Conservation (phyloP, 768 basidiomycete genomes). For the Lactarius deliciosus region DNA sequence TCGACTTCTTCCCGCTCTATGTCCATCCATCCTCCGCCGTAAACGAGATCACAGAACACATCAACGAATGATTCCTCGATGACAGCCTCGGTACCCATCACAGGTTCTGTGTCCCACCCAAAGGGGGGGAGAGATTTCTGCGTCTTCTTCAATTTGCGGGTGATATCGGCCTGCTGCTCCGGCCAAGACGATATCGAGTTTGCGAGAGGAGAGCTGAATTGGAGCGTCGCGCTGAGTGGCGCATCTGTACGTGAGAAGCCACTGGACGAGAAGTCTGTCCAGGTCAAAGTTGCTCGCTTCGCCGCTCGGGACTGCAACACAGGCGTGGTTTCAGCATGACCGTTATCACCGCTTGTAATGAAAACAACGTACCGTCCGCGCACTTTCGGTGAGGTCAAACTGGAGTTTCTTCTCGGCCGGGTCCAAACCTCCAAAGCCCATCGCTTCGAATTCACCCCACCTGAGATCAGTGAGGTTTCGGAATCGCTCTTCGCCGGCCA, state of each 20-base stretch:
- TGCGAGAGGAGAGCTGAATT: slow-evolving; percentile 62
- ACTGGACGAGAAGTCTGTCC: slow-evolving; percentile 83
- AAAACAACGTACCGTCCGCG: slow-evolving; percentile 57
- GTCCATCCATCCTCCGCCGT: slow-evolving; percentile 86
- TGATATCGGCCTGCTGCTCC: slow-evolving; percentile 65
- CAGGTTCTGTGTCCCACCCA: slow-evolving; percentile 89
- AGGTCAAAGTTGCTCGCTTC: slow-evolving; percentile 83
- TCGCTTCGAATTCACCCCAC: slow-evolving; percentile 89
- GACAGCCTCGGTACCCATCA: slow-evolving; percentile 72
- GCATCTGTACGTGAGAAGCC: slow-evolving; percentile 82
- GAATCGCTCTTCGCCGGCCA: slow-evolving; percentile 65
- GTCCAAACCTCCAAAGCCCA: slow-evolving; percentile 67
- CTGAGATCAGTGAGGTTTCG: slow-evolving; percentile 79
- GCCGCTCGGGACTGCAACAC: slow-evolving; percentile 38
- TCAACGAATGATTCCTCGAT: slow-evolving; percentile 91
- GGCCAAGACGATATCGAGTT: slow-evolving; percentile 73
- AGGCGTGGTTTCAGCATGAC: slow-evolving; percentile 40
- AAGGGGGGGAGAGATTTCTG: slow-evolving; percentile 82
- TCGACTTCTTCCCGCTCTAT: slow-evolving; percentile 72
- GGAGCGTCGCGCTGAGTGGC: slow-evolving; percentile 75
- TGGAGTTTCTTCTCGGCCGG: slow-evolving; percentile 69
- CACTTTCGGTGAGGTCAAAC: slow-evolving; percentile 91
- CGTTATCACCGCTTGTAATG: slow-evolving; percentile 1
- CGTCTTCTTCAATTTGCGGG: slow-evolving; percentile 78
- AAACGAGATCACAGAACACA: slow-evolving; percentile 79